Evolutionary conservation across 1,284 basidiomycete species (phyloP).

Genomic region (Pulveroboletus sp.): DNA sequence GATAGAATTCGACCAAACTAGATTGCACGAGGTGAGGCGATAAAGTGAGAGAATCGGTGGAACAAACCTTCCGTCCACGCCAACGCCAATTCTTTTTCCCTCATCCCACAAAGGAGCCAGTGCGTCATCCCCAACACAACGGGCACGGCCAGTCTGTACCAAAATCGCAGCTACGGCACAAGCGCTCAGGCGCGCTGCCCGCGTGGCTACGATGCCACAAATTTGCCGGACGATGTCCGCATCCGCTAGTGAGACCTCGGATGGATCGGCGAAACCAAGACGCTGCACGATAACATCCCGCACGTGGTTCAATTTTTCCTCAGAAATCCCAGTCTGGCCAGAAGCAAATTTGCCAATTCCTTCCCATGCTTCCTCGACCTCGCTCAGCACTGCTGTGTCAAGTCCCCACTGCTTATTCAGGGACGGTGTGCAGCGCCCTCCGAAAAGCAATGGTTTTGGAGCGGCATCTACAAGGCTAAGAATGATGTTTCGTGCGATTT

Average conservation of each 20-base stretch:
- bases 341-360: conserved; percentile 35
- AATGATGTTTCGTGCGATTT: conserved; percentile 86
- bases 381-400: conserved; percentile 91
- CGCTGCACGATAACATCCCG: conserved; percentile 61
- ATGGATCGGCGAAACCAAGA: conserved; percentile 56
- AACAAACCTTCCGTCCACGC: conserved; percentile 83
- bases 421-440: conserved; percentile 68
- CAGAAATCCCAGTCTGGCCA: background rate
- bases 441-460: conserved; percentile 74
- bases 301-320: conserved; percentile 47
- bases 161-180: conserved; percentile 87
- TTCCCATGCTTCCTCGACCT: conserved; percentile 77
- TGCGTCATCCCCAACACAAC: conserved; percentile 40
- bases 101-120: conserved; percentile 41
- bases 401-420: conserved; percentile 93
- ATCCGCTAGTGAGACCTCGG: conserved; percentile 58
- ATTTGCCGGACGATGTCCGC: conserved; percentile 85
- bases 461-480: conserved; percentile 83
- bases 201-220: conserved; percentile 73
- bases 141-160: conserved; percentile 73
- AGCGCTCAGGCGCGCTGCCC: conserved; percentile 84
- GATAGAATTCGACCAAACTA: conserved; percentile 90
- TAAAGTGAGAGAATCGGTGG: background rate
- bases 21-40: conserved; percentile 3
- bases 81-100: conserved; percentile 65